These are phyloP conservation scores for Kwoniella dendrophila DNA, from an alignment of 768 basidiomycete species.

Conservation along the genomic window DNA sequence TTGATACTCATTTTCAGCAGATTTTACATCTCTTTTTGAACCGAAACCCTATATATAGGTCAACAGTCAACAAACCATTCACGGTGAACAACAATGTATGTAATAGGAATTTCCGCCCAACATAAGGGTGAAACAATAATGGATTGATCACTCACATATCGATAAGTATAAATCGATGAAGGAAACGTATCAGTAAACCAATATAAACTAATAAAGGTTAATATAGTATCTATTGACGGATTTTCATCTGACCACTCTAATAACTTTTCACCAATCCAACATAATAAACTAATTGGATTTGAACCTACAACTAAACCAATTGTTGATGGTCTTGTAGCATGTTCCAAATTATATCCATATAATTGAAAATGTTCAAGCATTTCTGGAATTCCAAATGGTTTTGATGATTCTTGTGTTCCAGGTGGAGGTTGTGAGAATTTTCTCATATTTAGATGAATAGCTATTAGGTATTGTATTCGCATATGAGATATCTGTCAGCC, in stretches of 20 bases:
- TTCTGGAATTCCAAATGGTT: constrained; percentile 5
- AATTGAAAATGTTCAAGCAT: constrained; percentile 7
- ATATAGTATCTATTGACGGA: constrained; percentile 35
- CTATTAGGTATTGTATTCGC: too few relatives aligned
- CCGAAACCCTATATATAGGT: constrained; percentile 5
- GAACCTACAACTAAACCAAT: constrained; percentile 42
- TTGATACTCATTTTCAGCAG: constrained; percentile 15
- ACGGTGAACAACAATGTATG: too few relatives aligned
- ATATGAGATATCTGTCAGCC: too few relatives aligned
- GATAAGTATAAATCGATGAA: constrained; percentile 47
- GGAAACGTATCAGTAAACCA: constrained; percentile 50
- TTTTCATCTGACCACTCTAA: constrained; percentile 41
- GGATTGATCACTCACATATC: constrained; percentile 29
- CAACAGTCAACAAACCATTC: constrained; percentile 1
- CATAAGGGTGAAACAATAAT: background rate
- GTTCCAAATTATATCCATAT: constrained; percentile 43
- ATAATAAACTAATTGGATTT: constrained; percentile 21
- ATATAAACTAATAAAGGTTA: constrained; percentile 46
- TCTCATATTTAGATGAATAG: constrained; percentile 25
- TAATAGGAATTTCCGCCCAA: too few relatives aligned
- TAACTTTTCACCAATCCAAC: constrained; percentile 53
- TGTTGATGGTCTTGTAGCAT: constrained; percentile 42
- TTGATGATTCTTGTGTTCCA: constrained; percentile 14
- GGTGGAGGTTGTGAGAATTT: constrained; percentile 14
- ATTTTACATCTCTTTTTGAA: constrained; percentile 1